Percentiles rank a stretch among this genome's conserved stretches.
These are phyloP conservation scores for Colletotrichum kahawae DNA, from an alignment of 2,329 filamentous ascomycete species.

Conservation along the genomic window DNA sequence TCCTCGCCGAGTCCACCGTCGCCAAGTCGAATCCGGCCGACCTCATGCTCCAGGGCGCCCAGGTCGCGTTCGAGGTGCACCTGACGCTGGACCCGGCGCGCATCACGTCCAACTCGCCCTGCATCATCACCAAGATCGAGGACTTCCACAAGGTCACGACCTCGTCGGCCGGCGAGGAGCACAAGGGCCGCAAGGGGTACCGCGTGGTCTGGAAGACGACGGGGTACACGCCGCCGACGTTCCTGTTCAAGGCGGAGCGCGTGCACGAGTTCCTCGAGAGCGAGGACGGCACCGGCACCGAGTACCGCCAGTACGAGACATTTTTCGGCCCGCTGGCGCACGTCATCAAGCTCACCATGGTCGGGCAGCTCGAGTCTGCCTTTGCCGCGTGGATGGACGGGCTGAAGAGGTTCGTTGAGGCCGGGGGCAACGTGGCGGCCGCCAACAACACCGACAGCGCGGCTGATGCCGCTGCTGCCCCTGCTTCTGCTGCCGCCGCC, in stretches of 20 bases:
- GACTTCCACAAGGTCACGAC: slow-evolving; percentile 25
- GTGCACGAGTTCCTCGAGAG: slow-evolving; percentile 46
- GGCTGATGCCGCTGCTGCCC: neutral
- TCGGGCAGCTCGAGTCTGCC: slow-evolving; percentile 34
- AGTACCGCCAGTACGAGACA: slow-evolving; percentile 51
- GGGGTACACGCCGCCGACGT: slow-evolving; percentile 28
- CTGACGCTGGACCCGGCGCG: slow-evolving; percentile 29
- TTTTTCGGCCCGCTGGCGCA: slow-evolving; percentile 44
- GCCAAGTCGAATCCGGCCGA: slow-evolving; percentile 13
- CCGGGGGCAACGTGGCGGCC: neutral
- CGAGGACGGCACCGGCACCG: slow-evolving; percentile 32
- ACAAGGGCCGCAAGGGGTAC: slow-evolving; percentile 35
- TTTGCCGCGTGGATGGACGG: slow-evolving; percentile 44
- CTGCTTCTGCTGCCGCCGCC: neutral
- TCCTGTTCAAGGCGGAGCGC: slow-evolving; percentile 42
- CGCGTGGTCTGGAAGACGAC: slow-evolving; percentile 43
- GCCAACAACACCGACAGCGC: neutral
- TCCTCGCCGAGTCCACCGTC: slow-evolving; percentile 20
- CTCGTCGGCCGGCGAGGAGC: slow-evolving; percentile 14
- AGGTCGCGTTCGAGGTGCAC: slow-evolving; percentile 38
- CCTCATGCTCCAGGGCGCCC: slow-evolving; percentile 33
- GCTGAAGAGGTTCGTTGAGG: slow-evolving; percentile 38
- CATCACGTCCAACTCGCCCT: slow-evolving; percentile 24
- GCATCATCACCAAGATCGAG: slow-evolving; percentile 36
- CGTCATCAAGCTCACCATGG: slow-evolving; percentile 36